Conservation (phyloP, 805 yeast genomes). For the Wickerhamomyces bovis region DNA sequence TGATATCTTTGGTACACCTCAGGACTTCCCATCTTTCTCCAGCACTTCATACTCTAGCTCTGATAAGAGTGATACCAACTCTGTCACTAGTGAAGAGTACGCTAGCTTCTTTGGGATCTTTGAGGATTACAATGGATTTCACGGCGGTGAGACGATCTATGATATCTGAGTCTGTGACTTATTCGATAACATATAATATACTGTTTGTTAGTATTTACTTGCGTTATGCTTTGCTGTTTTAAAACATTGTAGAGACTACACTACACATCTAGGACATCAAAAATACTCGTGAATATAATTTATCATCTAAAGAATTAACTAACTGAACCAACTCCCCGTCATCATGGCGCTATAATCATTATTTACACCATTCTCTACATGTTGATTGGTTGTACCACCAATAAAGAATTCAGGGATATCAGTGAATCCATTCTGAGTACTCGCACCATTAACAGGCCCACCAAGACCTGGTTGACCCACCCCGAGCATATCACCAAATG, state of each 20-base stretch:
- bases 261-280: neutral
- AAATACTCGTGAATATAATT: neutral
- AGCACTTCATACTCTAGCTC: neutral
- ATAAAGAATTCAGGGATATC: neutral
- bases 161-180: neutral
- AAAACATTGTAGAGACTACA: neutral
- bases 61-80: neutral
- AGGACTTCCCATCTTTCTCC: neutral
- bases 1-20: slow-evolving; percentile 3
- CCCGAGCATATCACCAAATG: slow-evolving; percentile 18
- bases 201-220: no score
- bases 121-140: slow-evolving; percentile 15
- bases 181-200: no score
- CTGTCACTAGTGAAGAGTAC: slow-evolving; percentile 19
- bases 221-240: no score
- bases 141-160: neutral
- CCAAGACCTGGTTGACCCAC: neutral
- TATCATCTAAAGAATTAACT: neutral
- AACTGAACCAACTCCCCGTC: slow-evolving; percentile 22
- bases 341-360: slow-evolving; percentile 16
- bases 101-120: slow-evolving; percentile 21
- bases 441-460: slow-evolving; percentile 1
- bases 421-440: neutral
- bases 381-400: neutral
- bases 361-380: neutral